Percentiles rank a stretch among this genome's conserved stretches.
These are phyloP conservation scores for Fusarium cicatricum DNA, from an alignment of 2,329 filamentous ascomycete genomes.

Conservation along the genomic window DNA sequence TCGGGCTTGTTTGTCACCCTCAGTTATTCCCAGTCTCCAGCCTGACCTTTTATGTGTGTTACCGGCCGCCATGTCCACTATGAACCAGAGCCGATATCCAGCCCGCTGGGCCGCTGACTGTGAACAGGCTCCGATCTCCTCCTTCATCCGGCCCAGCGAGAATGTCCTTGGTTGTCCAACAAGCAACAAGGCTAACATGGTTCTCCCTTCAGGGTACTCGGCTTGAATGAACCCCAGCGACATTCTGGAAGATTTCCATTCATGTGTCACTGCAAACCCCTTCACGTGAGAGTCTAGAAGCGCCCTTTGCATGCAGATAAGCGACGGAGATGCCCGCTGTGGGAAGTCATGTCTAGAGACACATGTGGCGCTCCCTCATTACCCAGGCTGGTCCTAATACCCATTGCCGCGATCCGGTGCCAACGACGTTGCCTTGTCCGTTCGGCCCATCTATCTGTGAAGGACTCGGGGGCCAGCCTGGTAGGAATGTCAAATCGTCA, in stretches of 20 bases:
- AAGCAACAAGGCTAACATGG: not conserved
- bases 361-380: slow-evolving; percentile 24
- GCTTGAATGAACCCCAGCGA: slow-evolving; percentile 16
- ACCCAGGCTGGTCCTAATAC: not conserved
- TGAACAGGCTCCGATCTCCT: slow-evolving; percentile 14
- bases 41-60: slow-evolving; percentile 1
- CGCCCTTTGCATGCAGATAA: slow-evolving; percentile 38
- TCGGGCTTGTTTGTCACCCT: not conserved
- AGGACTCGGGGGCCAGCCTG: not conserved
- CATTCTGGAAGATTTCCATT: slow-evolving; percentile 38
- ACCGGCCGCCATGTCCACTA: slow-evolving; percentile 13
- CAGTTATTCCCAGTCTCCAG: not conserved
- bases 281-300: slow-evolving; percentile 17
- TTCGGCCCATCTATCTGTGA: slow-evolving; percentile 9
- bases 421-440: slow-evolving; percentile 7
- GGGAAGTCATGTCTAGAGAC: slow-evolving; percentile 24
- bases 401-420: slow-evolving; percentile 14
- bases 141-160: slow-evolving; percentile 2
- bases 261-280: slow-evolving; percentile 24
- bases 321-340: slow-evolving; percentile 40
- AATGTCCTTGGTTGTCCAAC: not conserved
- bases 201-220: not conserved
- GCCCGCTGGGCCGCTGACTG: slow-evolving; percentile 11
- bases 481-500: not conserved
- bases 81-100: slow-evolving; percentile 6